These are phyloP conservation scores for Amauroascus niger DNA, from an alignment of 2,329 filamentous ascomycete genomes.

Conservation along the genomic window DNA sequence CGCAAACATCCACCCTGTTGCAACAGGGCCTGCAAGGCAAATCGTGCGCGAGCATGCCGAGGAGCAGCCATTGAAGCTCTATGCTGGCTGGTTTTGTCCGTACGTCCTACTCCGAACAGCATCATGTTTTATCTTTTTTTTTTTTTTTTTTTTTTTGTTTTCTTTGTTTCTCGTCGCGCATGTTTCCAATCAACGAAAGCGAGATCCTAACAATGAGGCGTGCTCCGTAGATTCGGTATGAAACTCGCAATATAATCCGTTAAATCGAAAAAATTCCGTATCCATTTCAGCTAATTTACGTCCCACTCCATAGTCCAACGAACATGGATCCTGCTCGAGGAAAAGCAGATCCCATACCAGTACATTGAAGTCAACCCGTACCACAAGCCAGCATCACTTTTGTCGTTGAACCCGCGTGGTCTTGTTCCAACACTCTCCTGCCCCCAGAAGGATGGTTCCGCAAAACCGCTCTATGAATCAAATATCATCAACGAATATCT, in stretches of 20 bases:
- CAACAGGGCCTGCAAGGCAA: slow-evolving; percentile 37
- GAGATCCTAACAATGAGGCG: background rate
- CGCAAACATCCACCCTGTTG: slow-evolving; percentile 35
- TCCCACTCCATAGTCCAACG: slow-evolving; percentile 46
- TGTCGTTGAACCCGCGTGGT: slow-evolving; percentile 64
- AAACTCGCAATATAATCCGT: background rate
- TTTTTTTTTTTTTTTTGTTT: background rate
- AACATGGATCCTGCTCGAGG: slow-evolving; percentile 61
- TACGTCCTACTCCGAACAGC: slow-evolving; percentile 20
- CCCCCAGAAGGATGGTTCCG: slow-evolving; percentile 20
- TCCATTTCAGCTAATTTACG: background rate
- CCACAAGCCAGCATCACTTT: slow-evolving; percentile 57
- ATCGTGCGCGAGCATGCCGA: slow-evolving; percentile 28
- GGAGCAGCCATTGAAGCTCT: slow-evolving; percentile 48
- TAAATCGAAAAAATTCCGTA: too few relatives aligned
- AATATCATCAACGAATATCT: slow-evolving; percentile 65
- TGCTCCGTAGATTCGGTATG: slow-evolving; percentile 6
- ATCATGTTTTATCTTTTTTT: background rate
- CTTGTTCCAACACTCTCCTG: slow-evolving; percentile 59
- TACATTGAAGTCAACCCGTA: slow-evolving; percentile 73
- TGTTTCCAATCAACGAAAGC: background rate
- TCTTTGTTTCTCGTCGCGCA: background rate
- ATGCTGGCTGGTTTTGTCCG: slow-evolving; percentile 65
- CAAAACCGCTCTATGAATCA: slow-evolving; percentile 61
- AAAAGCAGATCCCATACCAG: slow-evolving; percentile 64